phyloP scores from a whole-genome alignment of 2,329 filamentous ascomycete species.

The Sclerotinia glacialis region DNA sequence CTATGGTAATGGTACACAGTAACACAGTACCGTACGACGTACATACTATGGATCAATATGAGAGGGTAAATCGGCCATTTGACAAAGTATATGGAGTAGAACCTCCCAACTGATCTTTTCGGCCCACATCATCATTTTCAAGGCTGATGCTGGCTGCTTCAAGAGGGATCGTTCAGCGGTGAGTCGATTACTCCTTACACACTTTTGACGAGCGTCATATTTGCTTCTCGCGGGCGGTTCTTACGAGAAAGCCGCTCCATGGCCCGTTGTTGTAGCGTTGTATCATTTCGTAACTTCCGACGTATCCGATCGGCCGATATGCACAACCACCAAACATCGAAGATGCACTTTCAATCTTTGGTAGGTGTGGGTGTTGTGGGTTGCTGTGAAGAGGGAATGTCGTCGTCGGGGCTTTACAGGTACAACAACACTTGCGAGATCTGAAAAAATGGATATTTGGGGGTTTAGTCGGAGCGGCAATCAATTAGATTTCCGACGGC shows the following conservation, averaged over 20 bases:
- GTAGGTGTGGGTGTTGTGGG: background rate
- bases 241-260: background rate
- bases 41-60: background rate
- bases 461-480: too few relatives aligned
- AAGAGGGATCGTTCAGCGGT: background rate
- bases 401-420: background rate
- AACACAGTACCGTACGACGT: too few relatives aligned
- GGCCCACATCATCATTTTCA: background rate
- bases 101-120: background rate
- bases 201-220: background rate
- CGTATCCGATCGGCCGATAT: background rate
- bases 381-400: background rate
- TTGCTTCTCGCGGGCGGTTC: background rate
- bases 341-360: background rate
- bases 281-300: background rate
- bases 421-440: background rate
- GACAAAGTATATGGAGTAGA: too few relatives aligned
- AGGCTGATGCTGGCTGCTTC: conserved; percentile 5
- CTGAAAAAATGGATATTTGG: too few relatives aligned
- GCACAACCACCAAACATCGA: background rate
- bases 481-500: too few relatives aligned
- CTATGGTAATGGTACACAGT: too few relatives aligned
- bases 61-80: conserved; percentile 3
- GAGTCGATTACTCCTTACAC: background rate
- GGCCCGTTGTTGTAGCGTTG: background rate